Evolutionary conservation across 345 rosid species (phyloP), one percentile per base, ranked within the genome.

Genomic region (Turritis glabra): DNA sequence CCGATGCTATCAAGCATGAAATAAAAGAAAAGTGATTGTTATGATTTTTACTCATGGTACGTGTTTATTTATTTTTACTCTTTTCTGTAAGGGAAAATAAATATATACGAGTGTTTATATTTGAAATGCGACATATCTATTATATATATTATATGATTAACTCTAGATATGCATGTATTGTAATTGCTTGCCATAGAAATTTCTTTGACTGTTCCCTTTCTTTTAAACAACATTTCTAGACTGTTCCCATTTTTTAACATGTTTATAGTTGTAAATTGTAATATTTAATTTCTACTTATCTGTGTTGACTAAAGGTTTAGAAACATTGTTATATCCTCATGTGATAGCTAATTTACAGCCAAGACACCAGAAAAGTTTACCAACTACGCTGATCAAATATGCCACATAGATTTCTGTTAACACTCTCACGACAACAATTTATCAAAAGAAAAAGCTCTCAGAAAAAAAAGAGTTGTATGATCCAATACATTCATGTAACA

Each of bases 1-100:
- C 78, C 4, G 89, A 82, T 4, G 86, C 88, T 88, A 77, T 9
- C 40, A 19, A 13, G 33, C 35, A 69, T 38, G 21, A 0, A n/a
- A 76, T 47, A 15, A 12, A 61, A 81, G 32, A 26, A 29, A 21
- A 27, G 9, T 4, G 3, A 6, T 19, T 27, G 40, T 64, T 59
- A 37, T 26, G 5, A 51, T 23, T 37, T 38, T 14, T 62, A 62
- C 26, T 57, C 77, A 74, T 65, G 37, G 9, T 30, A 2, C 22
- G 56, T 15, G 11, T 10, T 64, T 65, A 3, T 5, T 5, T 8
- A n/a, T n/a, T 8, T 25, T 7, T 56, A 0, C 2, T 22, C 43
- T 23, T 44, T 15, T 50, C 10, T 61, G n/a, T 32, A 46, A 70
- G 33, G 21, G 18, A 52, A 52, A 19, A 53, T 25, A 71, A 71